Evolutionary conservation across 768 basidiomycete species (phyloP).

Genomic region (Myochromella boudieri): DNA sequence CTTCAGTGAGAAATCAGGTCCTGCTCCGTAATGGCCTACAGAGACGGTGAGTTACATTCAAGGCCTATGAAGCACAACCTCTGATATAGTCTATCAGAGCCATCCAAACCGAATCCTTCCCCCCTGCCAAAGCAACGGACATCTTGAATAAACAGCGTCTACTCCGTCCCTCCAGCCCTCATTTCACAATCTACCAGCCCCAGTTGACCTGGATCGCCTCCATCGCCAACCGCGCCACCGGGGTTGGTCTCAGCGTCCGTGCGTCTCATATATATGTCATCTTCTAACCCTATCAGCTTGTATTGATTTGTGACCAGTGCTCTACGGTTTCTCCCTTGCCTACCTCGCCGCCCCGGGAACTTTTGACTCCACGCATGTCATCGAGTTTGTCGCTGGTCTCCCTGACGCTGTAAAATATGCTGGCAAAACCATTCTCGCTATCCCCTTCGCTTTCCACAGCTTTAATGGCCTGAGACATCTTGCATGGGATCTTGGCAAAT

Average conservation of each 20-base stretch:
- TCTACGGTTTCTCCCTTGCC: constrained; percentile 85
- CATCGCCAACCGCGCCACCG: constrained; percentile 86
- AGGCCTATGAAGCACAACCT: constrained; percentile 1
- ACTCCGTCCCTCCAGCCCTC: constrained; percentile 87
- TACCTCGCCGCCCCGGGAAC: constrained; percentile 82
- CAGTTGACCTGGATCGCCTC: constrained; percentile 90
- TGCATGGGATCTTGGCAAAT: constrained; percentile 84
- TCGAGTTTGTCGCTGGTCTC: constrained; percentile 68
- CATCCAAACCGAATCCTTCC: constrained; percentile 65
- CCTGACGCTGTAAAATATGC: constrained; percentile 77
- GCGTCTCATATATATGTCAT: constrained; percentile 29
- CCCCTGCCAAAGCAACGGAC: constrained; percentile 52
- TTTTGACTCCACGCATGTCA: constrained; percentile 76
- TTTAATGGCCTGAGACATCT: constrained; percentile 91
- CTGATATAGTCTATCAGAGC: constrained; percentile 30
- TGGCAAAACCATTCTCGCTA: constrained; percentile 77
- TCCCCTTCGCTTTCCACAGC: constrained; percentile 89
- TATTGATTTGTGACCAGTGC: constrained; percentile 43
- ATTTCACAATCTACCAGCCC: constrained; percentile 95
- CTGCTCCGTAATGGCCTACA: constrained; percentile 35
- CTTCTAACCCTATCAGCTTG: not conserved
- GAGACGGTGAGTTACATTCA: constrained; percentile 37
- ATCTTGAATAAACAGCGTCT: constrained; percentile 89
- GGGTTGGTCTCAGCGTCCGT: constrained; percentile 77
- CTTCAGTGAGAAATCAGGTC: constrained; percentile 42